Base-by-base conservation (phyloP, 2,329 filamentous ascomycete genomes). In the Hypoxylon sp. region DNA sequence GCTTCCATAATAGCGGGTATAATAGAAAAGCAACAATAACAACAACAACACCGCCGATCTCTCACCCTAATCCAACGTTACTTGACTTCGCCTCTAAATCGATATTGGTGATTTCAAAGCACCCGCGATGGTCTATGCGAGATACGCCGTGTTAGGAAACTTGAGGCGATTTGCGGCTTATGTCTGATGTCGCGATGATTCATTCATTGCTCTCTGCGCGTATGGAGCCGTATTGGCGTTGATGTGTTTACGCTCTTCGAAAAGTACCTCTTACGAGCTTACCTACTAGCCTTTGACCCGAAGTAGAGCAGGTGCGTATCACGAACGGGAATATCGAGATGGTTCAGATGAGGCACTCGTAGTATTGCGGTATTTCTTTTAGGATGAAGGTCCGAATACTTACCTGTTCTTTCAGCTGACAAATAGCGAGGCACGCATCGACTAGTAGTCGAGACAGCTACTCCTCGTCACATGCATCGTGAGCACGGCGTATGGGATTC, bases 21-120 rank as follows among this genome's bases (percentile, higher is more conserved):
- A 42, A 37, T 54, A 54, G 31, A 48, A 19, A 52, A 26, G 26
- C 4, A 8, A 31, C 8, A 31, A 31, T 31, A 6, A 6, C 29
- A 31, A 31, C 29, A 26, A 24, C 3, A 59, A 31, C 35, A 35
- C 51, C 54, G 59, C 50, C 26, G 61, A 62, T 58, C 59, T 19
- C 50, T 52, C 47, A 62, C 57, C 61, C 57, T 66, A 63, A 70
- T 65, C 61, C 68, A 68, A 70, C 68, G 68, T 68, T 68, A 68
- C 68, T 47, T 67, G 48, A 47, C 64, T 67, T 57, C 62, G 64
- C 67, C 65, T 53, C 53, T 11, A 19, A 35, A 24, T 6, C 10
- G 39, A 35, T 57, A 5, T 35, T 14, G 3, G 54, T 57, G 42
- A 47, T 42, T 35, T 57, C 26, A 29, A 19, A 17, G 9, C 17